phyloP scores from a whole-genome alignment of 1,139 yeast genomes.

The Candida freyschussii region DNA sequence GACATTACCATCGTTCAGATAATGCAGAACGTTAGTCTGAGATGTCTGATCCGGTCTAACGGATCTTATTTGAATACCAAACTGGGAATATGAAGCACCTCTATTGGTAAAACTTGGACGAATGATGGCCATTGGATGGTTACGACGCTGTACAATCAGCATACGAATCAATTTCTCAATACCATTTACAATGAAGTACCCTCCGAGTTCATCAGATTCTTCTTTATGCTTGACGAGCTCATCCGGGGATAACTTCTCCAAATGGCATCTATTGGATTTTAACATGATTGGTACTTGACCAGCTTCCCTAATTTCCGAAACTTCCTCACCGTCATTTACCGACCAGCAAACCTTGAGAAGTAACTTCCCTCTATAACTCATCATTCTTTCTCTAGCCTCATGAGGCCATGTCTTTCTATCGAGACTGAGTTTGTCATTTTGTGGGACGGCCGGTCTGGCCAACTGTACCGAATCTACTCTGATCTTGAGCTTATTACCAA shows the following conservation, averaged over 20 bases:
- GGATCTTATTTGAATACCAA: conserved; percentile 89
- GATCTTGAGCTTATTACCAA: conserved; percentile 78
- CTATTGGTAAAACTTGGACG: conserved; percentile 94
- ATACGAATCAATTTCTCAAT: conserved; percentile 93
- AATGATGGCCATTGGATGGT: conserved; percentile 95
- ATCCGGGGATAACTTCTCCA: conserved; percentile 75
- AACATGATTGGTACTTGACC: conserved; percentile 93
- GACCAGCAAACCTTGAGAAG: conserved; percentile 77
- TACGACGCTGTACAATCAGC: conserved; percentile 96
- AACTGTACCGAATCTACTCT: conserved; percentile 84
- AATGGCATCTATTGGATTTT: conserved; percentile 84
- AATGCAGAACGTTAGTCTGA: conserved; percentile 93
- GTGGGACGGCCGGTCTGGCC: conserved; percentile 73
- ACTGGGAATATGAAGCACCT: conserved; percentile 85
- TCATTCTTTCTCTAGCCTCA: conserved; percentile 87
- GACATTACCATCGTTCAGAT: conserved; percentile 91
- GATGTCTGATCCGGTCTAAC: conserved; percentile 97
- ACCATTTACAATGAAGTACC: conserved; percentile 94
- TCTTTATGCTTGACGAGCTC: conserved; percentile 77
- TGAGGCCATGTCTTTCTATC: conserved; percentile 84
- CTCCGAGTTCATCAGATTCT: conserved; percentile 95
- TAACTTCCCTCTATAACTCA: conserved; percentile 68
- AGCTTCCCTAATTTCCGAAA: conserved; percentile 80
- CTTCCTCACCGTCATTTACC: conserved; percentile 81
- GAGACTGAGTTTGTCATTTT: conserved; percentile 70